phyloP scores from a whole-genome alignment of 139 green algal species.

The Chlorella sp. region DNA sequence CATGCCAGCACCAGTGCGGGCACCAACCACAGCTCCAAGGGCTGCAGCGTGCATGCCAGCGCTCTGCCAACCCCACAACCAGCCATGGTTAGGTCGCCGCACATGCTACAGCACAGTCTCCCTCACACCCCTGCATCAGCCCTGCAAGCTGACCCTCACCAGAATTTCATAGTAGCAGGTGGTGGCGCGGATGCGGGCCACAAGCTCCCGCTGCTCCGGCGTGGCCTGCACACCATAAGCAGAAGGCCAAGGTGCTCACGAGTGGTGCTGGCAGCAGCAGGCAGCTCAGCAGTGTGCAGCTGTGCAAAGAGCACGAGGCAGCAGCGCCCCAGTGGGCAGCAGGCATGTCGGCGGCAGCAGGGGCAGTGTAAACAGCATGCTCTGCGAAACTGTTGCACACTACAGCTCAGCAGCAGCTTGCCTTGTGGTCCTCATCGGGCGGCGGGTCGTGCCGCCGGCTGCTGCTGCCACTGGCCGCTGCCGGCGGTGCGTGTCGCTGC shows the following conservation, averaged over 20 bases:
- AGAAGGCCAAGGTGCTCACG: no score
- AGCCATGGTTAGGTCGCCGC: no score
- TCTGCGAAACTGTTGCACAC: no score
- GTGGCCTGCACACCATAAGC: conserved; percentile 40
- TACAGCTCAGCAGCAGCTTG: neutral
- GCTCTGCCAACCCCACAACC: no score
- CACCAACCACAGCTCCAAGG: no score
- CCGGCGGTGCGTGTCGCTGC: neutral
- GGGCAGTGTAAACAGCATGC: neutral
- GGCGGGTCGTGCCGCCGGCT: neutral
- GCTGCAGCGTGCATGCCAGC: no score
- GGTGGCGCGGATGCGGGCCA: conserved; percentile 31
- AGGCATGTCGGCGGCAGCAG: neutral
- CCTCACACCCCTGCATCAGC: no score
- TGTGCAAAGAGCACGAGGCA: neutral
- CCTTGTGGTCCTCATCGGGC: conserved; percentile 36
- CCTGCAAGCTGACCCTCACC: neutral
- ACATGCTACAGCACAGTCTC: no score
- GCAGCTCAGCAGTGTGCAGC: neutral
- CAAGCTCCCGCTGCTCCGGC: conserved; percentile 60
- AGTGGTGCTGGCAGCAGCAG: neutral
- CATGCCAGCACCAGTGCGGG: no score
- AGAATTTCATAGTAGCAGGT: conserved; percentile 68
- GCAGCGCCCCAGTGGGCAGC: neutral
- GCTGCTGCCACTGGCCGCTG: neutral